These are phyloP conservation scores for Calonectria honghensis DNA, from an alignment of 2,329 filamentous ascomycete species.

Conservation along the genomic window DNA sequence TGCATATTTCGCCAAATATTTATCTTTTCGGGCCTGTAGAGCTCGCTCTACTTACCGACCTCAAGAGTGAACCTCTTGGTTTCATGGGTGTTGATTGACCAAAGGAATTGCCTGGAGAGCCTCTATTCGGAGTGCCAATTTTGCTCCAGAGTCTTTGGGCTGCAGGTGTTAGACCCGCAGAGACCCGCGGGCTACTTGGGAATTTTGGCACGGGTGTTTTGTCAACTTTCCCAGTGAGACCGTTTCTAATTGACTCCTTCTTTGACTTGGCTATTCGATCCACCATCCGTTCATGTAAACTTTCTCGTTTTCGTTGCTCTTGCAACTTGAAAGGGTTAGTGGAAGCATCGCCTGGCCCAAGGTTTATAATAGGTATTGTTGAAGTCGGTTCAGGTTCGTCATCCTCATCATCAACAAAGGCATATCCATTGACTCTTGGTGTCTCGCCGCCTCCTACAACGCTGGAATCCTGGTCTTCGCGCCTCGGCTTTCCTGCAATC, in stretches of 20 bases:
- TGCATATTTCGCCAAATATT: background rate
- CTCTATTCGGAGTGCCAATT: conserved; percentile 69
- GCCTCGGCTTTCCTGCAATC: conserved; percentile 82
- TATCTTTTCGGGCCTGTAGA: conserved; percentile 46
- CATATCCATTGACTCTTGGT: conserved; percentile 93
- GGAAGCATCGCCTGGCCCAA: conserved; percentile 76
- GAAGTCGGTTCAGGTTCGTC: conserved; percentile 61
- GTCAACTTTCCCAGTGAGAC: conserved; percentile 75
- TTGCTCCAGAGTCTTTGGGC: conserved; percentile 81
- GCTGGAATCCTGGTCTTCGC: conserved; percentile 76
- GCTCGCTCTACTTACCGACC: conserved; percentile 56
- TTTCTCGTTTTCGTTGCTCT: conserved; percentile 85
- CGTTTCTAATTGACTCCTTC: conserved; percentile 75
- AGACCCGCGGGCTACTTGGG: conserved; percentile 77
- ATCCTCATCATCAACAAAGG: conserved; percentile 91
- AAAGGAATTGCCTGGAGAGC: conserved; percentile 58
- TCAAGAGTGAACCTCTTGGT: conserved; percentile 62
- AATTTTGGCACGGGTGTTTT: conserved; percentile 81
- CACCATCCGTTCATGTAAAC: conserved; percentile 89
- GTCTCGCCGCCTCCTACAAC: conserved; percentile 79
- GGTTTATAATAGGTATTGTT: conserved; percentile 68
- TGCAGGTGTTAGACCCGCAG: conserved; percentile 81
- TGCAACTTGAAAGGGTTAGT: conserved; percentile 89
- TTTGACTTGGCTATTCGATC: conserved; percentile 86
- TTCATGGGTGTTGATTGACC: conserved; percentile 62